Conservation (phyloP, 495 filamentous ascomycete genomes). For the Aspergillus haitiensis region DNA sequence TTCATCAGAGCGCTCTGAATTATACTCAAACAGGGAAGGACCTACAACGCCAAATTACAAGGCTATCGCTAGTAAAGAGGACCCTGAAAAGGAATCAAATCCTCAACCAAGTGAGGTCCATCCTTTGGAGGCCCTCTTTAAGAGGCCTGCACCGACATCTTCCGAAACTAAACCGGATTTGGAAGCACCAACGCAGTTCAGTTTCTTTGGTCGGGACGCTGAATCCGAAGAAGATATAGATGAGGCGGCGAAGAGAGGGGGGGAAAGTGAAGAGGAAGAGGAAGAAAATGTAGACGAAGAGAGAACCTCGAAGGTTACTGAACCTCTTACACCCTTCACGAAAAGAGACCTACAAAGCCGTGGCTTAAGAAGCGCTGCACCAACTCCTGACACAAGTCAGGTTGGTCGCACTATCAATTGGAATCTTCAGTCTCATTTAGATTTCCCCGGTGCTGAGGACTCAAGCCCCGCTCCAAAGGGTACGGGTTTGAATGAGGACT, state of each 20-base stretch:
- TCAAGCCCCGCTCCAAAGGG: constrained; percentile 42
- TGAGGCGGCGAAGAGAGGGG: constrained; percentile 18
- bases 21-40: constrained; percentile 22
- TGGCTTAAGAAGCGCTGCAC: constrained; percentile 77
- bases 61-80: background rate
- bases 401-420: constrained; percentile 45
- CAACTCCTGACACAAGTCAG: constrained; percentile 91
- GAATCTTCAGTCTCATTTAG: constrained; percentile 28
- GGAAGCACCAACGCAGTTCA: constrained; percentile 56
- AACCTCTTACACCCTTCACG: constrained; percentile 78
- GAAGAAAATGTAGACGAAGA: background rate
- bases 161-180: constrained; percentile 39
- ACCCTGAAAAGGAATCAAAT: constrained; percentile 13
- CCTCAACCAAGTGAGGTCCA: constrained; percentile 59
- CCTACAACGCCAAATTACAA: constrained; percentile 4
- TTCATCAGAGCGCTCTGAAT: constrained; percentile 32
- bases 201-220: constrained; percentile 59
- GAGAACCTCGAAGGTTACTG: constrained; percentile 35
- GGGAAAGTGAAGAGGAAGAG: background rate
- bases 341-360: constrained; percentile 73
- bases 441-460: constrained; percentile 35
- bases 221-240: constrained; percentile 37
- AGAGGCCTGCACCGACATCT: constrained; percentile 54
- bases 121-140: constrained; percentile 88
- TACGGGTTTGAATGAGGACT: constrained; percentile 44